Base-by-base conservation (phyloP, 176 grass and related monocot species). In the Raddia guianensis region DNA sequence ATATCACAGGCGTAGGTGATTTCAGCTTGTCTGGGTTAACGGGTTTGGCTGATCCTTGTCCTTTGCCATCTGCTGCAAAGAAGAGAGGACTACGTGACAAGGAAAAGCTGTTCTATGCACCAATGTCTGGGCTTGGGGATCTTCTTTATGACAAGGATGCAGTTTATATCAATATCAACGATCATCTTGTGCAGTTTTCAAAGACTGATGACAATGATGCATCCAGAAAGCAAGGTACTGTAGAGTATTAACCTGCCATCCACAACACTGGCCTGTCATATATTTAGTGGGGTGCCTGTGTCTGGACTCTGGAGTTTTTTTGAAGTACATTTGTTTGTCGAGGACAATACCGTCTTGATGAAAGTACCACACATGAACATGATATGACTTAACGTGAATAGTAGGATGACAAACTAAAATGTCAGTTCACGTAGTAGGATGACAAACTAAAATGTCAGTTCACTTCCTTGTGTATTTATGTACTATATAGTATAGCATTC, bases 61-160 rank as follows among this genome's bases (percentile, higher is more conserved):
- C 96, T 73, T 88, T 99, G 65, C 96, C 96, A 82, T 99, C 92
- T 58, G 84, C 88, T 72, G 96, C 90, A 73, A 99, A 99, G 87
- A 99, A 95, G 82, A 91, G 84, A 86, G 96, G 96, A 78, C 70
- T 99, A 42, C 85, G 96, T 74, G 96, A 99, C 79, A 99, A 95
- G 82, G 92, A 93, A 81, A 99, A 95, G 80, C 53, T 99, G 42
- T 99, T 99, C 76, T 93, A 99, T 86, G 96, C 96, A 55, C 96
- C 96, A 27, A 95, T 99, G 96, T 95, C 92, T 91, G 96, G 96
- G 80, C 92, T 99, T 82, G 96, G 96, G 37, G 92, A 95, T 77
- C 90, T 99, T 77, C 88, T 99, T 50, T 99, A 95, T 80, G 96
- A 99, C 77, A 93, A 93, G 78, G 96, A 99, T 61, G 92, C 96